These are phyloP conservation scores for Thielaviopsis populi DNA, from an alignment of 2,329 filamentous ascomycete species.

Conservation along the genomic window DNA sequence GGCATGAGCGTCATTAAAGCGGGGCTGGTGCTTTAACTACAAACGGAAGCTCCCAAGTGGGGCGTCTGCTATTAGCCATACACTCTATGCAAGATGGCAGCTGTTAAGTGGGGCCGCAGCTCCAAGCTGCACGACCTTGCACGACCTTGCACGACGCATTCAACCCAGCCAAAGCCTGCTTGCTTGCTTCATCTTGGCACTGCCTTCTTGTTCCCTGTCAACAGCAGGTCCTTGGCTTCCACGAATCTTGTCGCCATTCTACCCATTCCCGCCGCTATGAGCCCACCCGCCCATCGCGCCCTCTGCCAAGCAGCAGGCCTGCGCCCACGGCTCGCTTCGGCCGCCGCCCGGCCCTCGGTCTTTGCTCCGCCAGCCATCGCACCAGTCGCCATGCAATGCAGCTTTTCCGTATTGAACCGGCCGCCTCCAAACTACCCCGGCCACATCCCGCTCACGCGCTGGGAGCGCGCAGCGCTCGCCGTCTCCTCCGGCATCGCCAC, in stretches of 20 bases:
- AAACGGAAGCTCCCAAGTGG: neutral
- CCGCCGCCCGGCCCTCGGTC: neutral
- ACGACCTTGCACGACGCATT: too few species aligned
- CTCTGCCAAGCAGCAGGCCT: neutral
- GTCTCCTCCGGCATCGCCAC: constrained; percentile 48
- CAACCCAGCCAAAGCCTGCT: too few species aligned
- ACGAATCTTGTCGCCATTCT: neutral
- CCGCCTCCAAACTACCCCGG: constrained; percentile 78
- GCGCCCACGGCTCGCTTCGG: neutral
- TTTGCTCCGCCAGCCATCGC: neutral
- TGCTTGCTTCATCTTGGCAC: too few species aligned
- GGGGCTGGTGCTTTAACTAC: neutral
- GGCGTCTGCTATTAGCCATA: neutral
- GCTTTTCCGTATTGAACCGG: constrained; percentile 71
- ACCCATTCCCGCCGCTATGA: neutral
- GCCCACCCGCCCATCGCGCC: neutral
- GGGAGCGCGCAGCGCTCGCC: constrained; percentile 62
- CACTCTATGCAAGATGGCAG: neutral
- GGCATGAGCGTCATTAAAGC: neutral
- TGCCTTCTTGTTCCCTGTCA: neutral
- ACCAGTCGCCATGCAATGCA: neutral
- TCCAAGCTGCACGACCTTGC: neutral
- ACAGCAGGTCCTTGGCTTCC: too few species aligned
- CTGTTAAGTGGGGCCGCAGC: neutral
- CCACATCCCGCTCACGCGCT: constrained; percentile 70